Evolutionary conservation across 1,284 basidiomycete genomes (phyloP), one percentile per base, ranked within the genome.

Genomic region (Apiotrichum gracile): DNA sequence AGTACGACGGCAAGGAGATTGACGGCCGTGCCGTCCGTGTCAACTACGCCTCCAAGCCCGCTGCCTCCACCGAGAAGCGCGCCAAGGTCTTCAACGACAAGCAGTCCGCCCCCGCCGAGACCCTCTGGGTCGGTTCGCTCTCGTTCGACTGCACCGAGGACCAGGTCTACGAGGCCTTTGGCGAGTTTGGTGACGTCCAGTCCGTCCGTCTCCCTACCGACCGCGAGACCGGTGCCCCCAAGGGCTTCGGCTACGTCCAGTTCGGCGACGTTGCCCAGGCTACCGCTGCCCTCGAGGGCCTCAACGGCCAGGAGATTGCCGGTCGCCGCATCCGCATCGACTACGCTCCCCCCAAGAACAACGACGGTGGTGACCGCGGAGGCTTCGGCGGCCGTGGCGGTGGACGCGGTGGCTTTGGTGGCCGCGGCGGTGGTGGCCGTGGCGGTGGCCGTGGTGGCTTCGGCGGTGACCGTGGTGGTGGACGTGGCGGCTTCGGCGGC

Each of bases 231-330:
- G 92, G 46, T 22, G 82, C 82, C 61, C 85, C 90, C 53, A 98
- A 97, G 78, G 96, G 96, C 67, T 98, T 94, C 76, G 96, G 86
- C 43, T 98, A 98, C 77, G 88, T 97, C 71, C 91, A 97, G 76
- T 97, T 93, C 74, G 83, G 84, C 60, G 84, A 87, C 61, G 72
- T 91, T 47, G 87, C 86, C 42, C 78, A 82, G 60, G 90, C 96
- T 14, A 86, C 86, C 76, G 86, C 85, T 71, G 96, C 94, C 5
- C 82, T 85, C 59, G 83, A 83, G 63, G 73, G 70, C 37, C 78
- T 84, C 45, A 80, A 82, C 47, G 90, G 90, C 47, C 76, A 81
- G 58, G 88, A 93, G 58, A 80, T 98, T 48, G 88, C 86, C 37
- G 93, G 93, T 8, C 83, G 96, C 49, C 69, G 78, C 34, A 78